These are phyloP conservation scores for Favolaschia claudopus DNA, from an alignment of 768 basidiomycete genomes.

Conservation along the genomic window DNA sequence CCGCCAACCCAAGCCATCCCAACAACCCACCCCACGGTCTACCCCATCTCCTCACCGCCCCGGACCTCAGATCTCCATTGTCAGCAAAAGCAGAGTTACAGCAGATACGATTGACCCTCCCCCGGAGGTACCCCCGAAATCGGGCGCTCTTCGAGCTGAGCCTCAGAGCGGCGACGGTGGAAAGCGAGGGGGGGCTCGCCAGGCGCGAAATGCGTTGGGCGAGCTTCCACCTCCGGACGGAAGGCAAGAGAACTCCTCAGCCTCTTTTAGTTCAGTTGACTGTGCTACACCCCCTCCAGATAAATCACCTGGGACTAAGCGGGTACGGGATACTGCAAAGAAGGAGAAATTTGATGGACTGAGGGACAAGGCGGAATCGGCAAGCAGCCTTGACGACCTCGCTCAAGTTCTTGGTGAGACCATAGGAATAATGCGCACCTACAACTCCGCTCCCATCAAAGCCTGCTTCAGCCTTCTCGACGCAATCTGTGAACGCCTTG, in stretches of 20 bases:
- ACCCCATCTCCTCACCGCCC: too few relatives aligned
- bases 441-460: background rate
- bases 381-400: background rate
- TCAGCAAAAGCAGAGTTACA: too few relatives aligned
- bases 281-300: too few relatives aligned
- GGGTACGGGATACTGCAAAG: background rate
- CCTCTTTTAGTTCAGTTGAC: background rate
- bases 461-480: background rate
- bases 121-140: background rate
- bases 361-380: background rate
- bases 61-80: too few relatives aligned
- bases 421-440: background rate
- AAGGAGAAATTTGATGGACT: background rate
- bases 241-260: background rate
- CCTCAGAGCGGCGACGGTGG: background rate
- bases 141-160: background rate
- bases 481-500: background rate
- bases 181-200: slow-evolving; percentile 10
- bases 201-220: background rate
- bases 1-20: too few relatives aligned
- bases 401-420: background rate
- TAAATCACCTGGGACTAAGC: background rate
- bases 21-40: too few relatives aligned
- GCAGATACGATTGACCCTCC: too few relatives aligned
- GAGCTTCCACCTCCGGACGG: slow-evolving; percentile 10